phyloP scores from a whole-genome alignment of 2,329 filamentous ascomycete species.

The Huntiella decipiens region DNA sequence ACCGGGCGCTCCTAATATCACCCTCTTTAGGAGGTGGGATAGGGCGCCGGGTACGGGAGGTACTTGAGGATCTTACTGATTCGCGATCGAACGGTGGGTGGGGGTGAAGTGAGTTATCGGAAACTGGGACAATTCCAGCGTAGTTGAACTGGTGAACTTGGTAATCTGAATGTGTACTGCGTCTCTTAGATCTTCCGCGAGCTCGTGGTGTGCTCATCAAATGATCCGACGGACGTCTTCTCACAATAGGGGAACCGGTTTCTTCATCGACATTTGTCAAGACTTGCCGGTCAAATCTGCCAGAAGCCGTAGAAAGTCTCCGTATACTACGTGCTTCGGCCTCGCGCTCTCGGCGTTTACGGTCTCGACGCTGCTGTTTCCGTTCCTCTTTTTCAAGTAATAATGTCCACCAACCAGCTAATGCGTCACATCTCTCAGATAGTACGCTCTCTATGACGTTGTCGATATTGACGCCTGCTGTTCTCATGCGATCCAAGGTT shows the following conservation, averaged over 20 bases:
- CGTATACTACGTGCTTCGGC: constrained; percentile 60
- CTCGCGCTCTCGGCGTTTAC: constrained; percentile 71
- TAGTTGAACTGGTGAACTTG: constrained; percentile 42
- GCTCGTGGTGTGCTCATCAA: constrained; percentile 35
- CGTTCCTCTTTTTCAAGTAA: constrained; percentile 86
- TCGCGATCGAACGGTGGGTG: constrained; percentile 60
- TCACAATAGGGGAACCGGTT: constrained; percentile 15
- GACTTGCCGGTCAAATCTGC: constrained; percentile 63
- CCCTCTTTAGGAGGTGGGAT: constrained; percentile 76
- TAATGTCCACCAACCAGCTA: constrained; percentile 92
- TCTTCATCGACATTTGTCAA: constrained; percentile 67
- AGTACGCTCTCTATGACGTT: constrained; percentile 86
- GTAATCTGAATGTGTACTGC: constrained; percentile 50
- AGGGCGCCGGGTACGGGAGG: constrained; percentile 55
- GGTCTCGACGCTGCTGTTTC: constrained; percentile 62
- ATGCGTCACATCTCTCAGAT: constrained; percentile 68
- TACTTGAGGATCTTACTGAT: constrained; percentile 54
- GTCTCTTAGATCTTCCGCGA: constrained; percentile 58
- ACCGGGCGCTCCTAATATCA: constrained; percentile 45
- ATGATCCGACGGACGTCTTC: constrained; percentile 24
- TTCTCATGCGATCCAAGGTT: constrained; percentile 78
- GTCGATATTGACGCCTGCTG: constrained; percentile 85
- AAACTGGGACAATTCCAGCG: constrained; percentile 8
- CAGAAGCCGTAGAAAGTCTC: constrained; percentile 75
- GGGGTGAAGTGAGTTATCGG: constrained; percentile 18